phyloP scores from a whole-genome alignment of 2,329 filamentous ascomycete species.

The Botrytis porri region DNA sequence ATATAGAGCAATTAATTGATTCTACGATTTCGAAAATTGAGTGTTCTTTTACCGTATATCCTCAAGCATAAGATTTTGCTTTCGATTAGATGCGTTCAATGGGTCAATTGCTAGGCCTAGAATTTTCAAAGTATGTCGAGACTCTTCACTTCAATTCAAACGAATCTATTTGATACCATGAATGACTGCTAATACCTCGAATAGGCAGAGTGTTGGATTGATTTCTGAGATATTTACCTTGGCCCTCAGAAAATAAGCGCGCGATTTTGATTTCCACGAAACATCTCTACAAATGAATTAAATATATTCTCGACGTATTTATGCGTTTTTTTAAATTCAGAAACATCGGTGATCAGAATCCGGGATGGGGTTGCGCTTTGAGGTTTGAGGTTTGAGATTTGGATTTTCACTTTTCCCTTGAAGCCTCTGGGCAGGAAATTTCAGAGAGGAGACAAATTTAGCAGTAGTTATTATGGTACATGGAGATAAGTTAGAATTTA shows the following conservation, averaged over 20 bases:
- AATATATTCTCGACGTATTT: background rate
- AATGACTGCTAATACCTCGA: background rate
- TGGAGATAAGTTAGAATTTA: background rate
- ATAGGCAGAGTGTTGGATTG: background rate
- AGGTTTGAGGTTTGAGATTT: background rate
- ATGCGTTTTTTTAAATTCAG: background rate
- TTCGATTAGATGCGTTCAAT: background rate
- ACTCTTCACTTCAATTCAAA: background rate
- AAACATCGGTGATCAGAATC: background rate
- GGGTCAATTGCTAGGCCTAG: background rate
- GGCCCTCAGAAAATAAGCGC: background rate
- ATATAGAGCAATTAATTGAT: no score
- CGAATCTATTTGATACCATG: background rate
- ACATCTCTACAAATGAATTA: background rate
- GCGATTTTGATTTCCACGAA: background rate
- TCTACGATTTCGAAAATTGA: background rate
- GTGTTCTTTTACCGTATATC: background rate
- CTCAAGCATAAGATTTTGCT: background rate
- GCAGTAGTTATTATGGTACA: background rate
- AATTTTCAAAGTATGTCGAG: background rate
- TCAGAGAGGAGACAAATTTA: background rate
- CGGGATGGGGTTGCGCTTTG: no score
- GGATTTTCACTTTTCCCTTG: background rate
- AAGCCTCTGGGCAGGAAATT: background rate
- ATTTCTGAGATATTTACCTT: accelerated